phyloP scores from a whole-genome alignment of 2,329 filamentous ascomycete genomes.

The Karstenula rhodostoma region DNA sequence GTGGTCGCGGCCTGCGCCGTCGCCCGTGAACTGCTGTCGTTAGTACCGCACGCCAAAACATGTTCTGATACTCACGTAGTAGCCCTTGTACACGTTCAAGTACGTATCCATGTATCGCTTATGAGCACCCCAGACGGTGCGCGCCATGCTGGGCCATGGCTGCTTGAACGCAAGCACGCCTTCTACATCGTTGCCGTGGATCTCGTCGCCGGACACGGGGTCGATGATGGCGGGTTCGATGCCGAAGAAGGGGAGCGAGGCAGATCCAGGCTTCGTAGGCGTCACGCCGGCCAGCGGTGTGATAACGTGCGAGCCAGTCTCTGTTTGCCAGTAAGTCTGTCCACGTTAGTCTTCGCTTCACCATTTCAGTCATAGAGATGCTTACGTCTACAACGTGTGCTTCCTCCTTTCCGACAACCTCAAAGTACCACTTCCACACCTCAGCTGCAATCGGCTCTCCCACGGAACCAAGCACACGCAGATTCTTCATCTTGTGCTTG shows the following conservation, averaged over 20 bases:
- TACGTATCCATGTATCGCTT: constrained; percentile 99
- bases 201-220: constrained; percentile 91
- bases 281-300: constrained; percentile 91
- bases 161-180: constrained; percentile 97
- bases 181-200: constrained; percentile 95
- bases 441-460: constrained; percentile 97
- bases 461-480: constrained; percentile 91
- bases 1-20: constrained; percentile 94
- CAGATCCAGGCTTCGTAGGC: constrained; percentile 94
- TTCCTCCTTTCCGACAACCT: constrained; percentile 91
- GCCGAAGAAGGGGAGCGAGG: constrained; percentile 96
- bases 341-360: constrained; percentile 26
- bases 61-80: constrained; percentile 75
- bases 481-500: constrained; percentile 84
- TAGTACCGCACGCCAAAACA: constrained; percentile 21
- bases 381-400: constrained; percentile 93
- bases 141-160: constrained; percentile 97
- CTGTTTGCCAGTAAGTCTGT: constrained; percentile 99
- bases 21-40: constrained; percentile 76
- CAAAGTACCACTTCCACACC: constrained; percentile 99
- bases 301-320: constrained; percentile 97
- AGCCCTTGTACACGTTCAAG: constrained; percentile 95
- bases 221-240: constrained; percentile 98
- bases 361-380: constrained; percentile 31
- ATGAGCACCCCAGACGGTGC: constrained; percentile 97